phyloP scores from a whole-genome alignment of 2,329 filamentous ascomycete species.

The Calonectria crousiana region DNA sequence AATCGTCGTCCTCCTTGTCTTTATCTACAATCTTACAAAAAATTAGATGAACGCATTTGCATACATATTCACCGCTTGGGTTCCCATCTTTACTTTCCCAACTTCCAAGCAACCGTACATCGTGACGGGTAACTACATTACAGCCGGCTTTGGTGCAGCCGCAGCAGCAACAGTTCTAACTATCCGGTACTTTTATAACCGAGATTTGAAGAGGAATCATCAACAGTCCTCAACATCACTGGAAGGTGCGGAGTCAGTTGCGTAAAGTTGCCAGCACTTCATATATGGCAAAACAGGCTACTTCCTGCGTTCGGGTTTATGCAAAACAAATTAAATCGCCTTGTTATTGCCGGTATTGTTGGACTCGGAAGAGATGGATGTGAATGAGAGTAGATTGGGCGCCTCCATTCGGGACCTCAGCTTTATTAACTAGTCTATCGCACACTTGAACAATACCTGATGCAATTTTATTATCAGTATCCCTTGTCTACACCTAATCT shows the following conservation, averaged over 20 bases:
- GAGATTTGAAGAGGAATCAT: neutral
- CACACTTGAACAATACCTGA: neutral
- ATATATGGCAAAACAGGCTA: neutral
- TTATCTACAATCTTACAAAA: neutral
- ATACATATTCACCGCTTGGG: conserved; percentile 4
- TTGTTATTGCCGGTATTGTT: neutral
- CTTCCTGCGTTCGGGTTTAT: neutral
- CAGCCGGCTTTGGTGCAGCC: neutral
- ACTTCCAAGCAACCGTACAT: neutral
- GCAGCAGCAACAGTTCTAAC: neutral
- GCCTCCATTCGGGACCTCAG: neutral
- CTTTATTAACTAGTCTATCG: neutral
- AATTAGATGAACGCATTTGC: conserved; percentile 8
- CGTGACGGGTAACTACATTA: conserved; percentile 10
- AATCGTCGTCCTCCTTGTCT: too few relatives aligned
- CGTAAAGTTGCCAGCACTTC: neutral
- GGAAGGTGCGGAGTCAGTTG: neutral
- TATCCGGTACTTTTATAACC: neutral
- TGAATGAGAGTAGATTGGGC: neutral
- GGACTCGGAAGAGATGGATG: neutral
- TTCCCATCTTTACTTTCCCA: conserved; percentile 7
- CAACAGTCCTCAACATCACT: neutral
- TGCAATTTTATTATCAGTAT: neutral
- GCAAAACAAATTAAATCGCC: neutral
- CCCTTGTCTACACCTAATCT: too few relatives aligned